Conservation (phyloP, 2,329 filamentous ascomycete genomes). For the Fusarium sp. region DNA sequence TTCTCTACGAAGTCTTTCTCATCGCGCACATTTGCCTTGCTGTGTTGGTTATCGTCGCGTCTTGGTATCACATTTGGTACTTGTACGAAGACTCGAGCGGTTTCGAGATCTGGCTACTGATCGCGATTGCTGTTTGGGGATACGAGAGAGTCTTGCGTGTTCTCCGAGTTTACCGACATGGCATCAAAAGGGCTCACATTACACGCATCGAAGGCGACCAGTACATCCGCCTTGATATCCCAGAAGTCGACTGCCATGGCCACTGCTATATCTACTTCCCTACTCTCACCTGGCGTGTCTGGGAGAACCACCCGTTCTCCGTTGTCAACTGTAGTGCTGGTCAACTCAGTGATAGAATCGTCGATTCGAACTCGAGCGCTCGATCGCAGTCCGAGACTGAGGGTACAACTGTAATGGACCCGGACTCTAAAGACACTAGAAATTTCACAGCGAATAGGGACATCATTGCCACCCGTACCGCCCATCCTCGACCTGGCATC, state of each 20-base stretch:
- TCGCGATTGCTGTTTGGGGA: conserved; percentile 45
- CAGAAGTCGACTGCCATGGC: conserved; percentile 37
- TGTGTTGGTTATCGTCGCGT: conserved; percentile 55
- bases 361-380: not conserved
- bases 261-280: conserved; percentile 50
- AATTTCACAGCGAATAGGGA: not conserved
- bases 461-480: not conserved
- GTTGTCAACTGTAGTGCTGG: conserved; percentile 37
- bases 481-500: conserved; percentile 33
- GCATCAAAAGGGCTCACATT: conserved; percentile 45
- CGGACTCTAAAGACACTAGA: conserved; percentile 26
- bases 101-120: conserved; percentile 52
- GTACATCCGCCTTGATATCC: conserved; percentile 47
- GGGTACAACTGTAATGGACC: not conserved
- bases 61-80: conserved; percentile 56
- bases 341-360: not conserved
- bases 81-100: conserved; percentile 54
- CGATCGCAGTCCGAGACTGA: conserved; percentile 25
- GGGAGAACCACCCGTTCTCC: conserved; percentile 51
- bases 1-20: conserved; percentile 59
- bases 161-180: conserved; percentile 28
- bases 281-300: conserved; percentile 46
- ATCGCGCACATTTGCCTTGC: conserved; percentile 56
- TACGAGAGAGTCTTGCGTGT: conserved; percentile 46
- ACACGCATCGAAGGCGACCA: conserved; percentile 43